Conservation (phyloP, 108 stramenopile genomes). For the Skeletonema menzelii region DNA sequence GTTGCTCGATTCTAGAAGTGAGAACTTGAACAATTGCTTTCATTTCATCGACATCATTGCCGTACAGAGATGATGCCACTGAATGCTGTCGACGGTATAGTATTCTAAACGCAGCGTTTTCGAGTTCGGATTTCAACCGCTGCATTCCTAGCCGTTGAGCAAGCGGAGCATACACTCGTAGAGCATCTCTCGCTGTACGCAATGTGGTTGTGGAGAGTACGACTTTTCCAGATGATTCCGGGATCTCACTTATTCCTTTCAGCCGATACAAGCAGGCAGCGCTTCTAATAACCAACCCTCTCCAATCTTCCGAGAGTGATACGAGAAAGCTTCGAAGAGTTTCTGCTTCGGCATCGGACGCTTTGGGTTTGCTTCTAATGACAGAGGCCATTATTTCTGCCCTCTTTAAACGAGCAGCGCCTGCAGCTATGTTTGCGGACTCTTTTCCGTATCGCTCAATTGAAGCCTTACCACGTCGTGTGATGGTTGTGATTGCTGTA, state of each 20-base stretch:
- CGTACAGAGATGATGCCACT: constrained; percentile 59
- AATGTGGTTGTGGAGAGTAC: constrained; percentile 27
- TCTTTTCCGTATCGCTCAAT: constrained; percentile 43
- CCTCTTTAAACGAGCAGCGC: constrained; percentile 65
- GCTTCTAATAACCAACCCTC: constrained; percentile 74
- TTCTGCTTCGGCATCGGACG: constrained; percentile 33
- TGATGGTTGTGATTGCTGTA: neutral
- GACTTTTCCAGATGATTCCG: constrained; percentile 2
- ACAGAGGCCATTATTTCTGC: constrained; percentile 64
- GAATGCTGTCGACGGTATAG: constrained; percentile 75
- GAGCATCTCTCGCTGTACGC: constrained; percentile 54
- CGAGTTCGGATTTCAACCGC: constrained; percentile 62
- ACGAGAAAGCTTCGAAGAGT: constrained; percentile 59
- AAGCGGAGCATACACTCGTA: constrained; percentile 67
- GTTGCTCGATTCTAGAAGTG: constrained; percentile 44
- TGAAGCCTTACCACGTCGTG: constrained; percentile 15
- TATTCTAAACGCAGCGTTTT: constrained; percentile 71
- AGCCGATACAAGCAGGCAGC: constrained; percentile 75
- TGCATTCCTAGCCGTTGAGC: constrained; percentile 77
- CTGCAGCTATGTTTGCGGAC: constrained; percentile 42
- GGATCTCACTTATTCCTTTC: constrained; percentile 46
- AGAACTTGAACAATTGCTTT: constrained; percentile 49
- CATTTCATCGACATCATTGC: constrained; percentile 56
- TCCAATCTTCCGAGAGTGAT: constrained; percentile 72
- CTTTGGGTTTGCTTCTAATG: constrained; percentile 1